Evolutionary conservation across 148 eudicot species (phyloP).

Genomic region (Salicornia ramosissima): DNA sequence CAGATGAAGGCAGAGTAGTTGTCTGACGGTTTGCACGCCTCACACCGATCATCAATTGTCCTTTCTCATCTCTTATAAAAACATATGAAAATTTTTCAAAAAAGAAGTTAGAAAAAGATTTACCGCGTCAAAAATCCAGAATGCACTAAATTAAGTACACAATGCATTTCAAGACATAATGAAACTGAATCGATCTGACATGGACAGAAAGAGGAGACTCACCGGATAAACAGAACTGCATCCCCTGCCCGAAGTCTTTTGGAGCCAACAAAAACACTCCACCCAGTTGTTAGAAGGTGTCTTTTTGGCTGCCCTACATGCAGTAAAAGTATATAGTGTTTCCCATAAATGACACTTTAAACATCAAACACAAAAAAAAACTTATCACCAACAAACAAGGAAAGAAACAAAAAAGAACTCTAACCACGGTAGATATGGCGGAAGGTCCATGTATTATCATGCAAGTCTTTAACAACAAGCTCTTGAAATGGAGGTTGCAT

Average conservation of each 20-base stretch:
- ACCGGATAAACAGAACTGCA: slow-evolving; percentile 91
- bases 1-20: slow-evolving; percentile 85
- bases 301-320: slow-evolving; percentile 90
- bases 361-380: neutral
- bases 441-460: slow-evolving; percentile 94
- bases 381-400: neutral
- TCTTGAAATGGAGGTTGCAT: slow-evolving; percentile 99
- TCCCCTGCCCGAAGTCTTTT: slow-evolving; percentile 93
- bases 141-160: neutral
- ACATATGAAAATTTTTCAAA: too few species aligned
- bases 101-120: slow-evolving; percentile 3
- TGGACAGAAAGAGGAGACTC: neutral
- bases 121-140: neutral
- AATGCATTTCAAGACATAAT: neutral
- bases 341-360: neutral
- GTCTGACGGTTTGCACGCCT: slow-evolving; percentile 93
- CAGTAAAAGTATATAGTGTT: neutral
- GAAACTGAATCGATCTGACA: neutral
- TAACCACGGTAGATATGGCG: slow-evolving; percentile 96
- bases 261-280: slow-evolving; percentile 97
- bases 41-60: slow-evolving; percentile 82
- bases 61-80: slow-evolving; percentile 68
- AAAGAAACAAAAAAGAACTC: slow-evolving; percentile 12
- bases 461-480: slow-evolving; percentile 93
- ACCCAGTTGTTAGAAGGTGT: slow-evolving; percentile 93